A percentile compares a stretch with the other conserved stretches of the same genome.
These are phyloP conservation scores for Penicillium pulvis DNA, from an alignment of 495 filamentous ascomycete genomes.

Conservation along the genomic window DNA sequence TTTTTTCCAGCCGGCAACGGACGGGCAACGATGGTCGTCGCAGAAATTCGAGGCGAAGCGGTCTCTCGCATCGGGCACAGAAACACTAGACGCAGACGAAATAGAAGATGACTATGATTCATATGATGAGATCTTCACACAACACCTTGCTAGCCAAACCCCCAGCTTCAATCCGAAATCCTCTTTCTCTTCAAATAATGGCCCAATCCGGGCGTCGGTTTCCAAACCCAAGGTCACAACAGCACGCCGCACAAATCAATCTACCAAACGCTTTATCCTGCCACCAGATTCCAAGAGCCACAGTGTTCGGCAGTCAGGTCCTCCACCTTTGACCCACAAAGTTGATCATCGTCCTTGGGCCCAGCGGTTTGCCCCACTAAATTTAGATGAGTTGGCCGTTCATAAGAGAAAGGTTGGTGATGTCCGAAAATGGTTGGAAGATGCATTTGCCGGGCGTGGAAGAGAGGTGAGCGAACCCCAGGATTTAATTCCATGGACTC, in stretches of 20 bases:
- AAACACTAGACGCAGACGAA: slow-evolving; percentile 42
- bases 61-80: slow-evolving; percentile 13
- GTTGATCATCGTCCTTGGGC: slow-evolving; percentile 68
- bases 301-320: not conserved
- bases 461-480: slow-evolving; percentile 16
- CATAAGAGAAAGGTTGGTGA: slow-evolving; percentile 92
- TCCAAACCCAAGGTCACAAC: slow-evolving; percentile 15
- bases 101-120: slow-evolving; percentile 57
- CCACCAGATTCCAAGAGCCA: slow-evolving; percentile 9
- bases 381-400: slow-evolving; percentile 82
- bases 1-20: slow-evolving; percentile 28
- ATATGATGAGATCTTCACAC: slow-evolving; percentile 46
- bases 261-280: slow-evolving; percentile 32
- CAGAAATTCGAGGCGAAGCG: slow-evolving; percentile 27
- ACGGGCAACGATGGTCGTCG: slow-evolving; percentile 38
- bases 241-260: slow-evolving; percentile 11
- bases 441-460: slow-evolving; percentile 62
- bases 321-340: slow-evolving; percentile 1
- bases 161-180: not conserved
- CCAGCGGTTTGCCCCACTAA: slow-evolving; percentile 73
- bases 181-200: not conserved
- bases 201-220: not conserved
- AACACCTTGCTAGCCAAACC: slow-evolving; percentile 15
- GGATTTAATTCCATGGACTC: no score
- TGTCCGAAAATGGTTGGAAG: slow-evolving; percentile 77